Conservation (phyloP, 2,329 filamentous ascomycete species). For the Cyphellophora attinorum region DNA sequence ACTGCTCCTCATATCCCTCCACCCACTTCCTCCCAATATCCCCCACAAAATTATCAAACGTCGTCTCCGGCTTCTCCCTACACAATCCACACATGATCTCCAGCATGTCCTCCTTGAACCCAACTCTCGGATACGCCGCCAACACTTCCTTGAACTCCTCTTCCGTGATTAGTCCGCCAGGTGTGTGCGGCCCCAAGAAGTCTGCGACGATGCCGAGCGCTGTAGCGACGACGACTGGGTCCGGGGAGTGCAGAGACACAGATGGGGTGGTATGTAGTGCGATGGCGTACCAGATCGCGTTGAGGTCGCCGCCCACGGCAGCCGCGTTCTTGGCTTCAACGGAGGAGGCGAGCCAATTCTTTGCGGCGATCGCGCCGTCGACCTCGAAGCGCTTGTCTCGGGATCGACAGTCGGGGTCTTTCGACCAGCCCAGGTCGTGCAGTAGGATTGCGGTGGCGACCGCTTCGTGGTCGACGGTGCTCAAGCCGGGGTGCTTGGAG, state of each 20-base stretch:
- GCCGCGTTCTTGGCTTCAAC: not conserved
- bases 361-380: conserved; percentile 37
- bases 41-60: conserved; percentile 25
- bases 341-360: conserved; percentile 23
- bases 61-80: conserved; percentile 26
- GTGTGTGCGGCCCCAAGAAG: conserved; percentile 15
- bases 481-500: conserved; percentile 9
- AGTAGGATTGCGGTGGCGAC: conserved; percentile 10
- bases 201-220: conserved; percentile 13
- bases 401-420: conserved; percentile 27
- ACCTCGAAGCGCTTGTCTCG: conserved; percentile 42
- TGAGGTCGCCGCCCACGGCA: conserved; percentile 33
- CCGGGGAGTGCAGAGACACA: conserved; percentile 29
- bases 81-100: conserved; percentile 26
- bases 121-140: conserved; percentile 24
- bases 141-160: conserved; percentile 23
- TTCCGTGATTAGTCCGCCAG: conserved; percentile 18
- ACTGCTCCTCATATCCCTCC: no score
- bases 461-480: conserved; percentile 20
- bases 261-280: conserved; percentile 25
- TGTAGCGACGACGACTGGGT: conserved; percentile 15
- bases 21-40: no score
- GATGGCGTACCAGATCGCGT: conserved; percentile 41
- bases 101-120: conserved; percentile 24
- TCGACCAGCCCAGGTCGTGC: conserved; percentile 29